Evolutionary conservation across 169 alveolate genomes (phyloP).

Genomic region (Cryptosporidium meleagridis): DNA sequence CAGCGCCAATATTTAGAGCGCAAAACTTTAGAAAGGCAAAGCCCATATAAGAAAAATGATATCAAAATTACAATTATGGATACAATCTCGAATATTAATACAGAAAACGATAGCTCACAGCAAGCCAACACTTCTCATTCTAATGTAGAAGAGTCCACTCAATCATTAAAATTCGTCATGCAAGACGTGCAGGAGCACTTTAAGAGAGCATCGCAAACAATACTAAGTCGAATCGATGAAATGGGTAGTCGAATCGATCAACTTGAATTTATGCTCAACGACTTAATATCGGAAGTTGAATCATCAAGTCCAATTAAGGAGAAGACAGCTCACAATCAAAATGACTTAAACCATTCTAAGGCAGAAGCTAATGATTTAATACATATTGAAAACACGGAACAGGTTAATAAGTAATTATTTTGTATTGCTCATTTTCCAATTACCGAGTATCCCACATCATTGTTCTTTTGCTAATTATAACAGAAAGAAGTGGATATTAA

Average conservation of each 20-base stretch:
- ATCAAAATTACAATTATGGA: background rate
- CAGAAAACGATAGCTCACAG: constrained; percentile 23
- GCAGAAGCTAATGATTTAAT: background rate
- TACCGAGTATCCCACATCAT: background rate
- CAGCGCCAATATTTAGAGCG: constrained; percentile 7
- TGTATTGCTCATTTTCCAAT: background rate
- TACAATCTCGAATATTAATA: background rate
- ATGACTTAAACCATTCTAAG: background rate
- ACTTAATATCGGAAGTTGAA: constrained; percentile 53
- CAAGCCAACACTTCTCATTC: background rate
- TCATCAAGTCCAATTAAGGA: constrained; percentile 12
- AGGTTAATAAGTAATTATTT: background rate
- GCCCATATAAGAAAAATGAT: background rate
- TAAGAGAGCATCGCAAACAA: constrained; percentile 70
- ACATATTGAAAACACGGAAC: background rate
- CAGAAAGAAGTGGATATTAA: background rate
- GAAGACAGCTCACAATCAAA: background rate
- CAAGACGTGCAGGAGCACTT: constrained; percentile 75
- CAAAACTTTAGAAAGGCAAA: background rate
- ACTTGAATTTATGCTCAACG: constrained; percentile 73
- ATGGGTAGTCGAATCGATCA: constrained; percentile 77
- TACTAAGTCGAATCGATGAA: constrained; percentile 77
- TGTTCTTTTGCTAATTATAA: background rate
- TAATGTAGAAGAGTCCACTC: background rate
- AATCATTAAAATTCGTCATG: constrained; percentile 32